These are phyloP conservation scores for Epichloe glyceriae DNA, from an alignment of 2,329 filamentous ascomycete species.

Conservation along the genomic window DNA sequence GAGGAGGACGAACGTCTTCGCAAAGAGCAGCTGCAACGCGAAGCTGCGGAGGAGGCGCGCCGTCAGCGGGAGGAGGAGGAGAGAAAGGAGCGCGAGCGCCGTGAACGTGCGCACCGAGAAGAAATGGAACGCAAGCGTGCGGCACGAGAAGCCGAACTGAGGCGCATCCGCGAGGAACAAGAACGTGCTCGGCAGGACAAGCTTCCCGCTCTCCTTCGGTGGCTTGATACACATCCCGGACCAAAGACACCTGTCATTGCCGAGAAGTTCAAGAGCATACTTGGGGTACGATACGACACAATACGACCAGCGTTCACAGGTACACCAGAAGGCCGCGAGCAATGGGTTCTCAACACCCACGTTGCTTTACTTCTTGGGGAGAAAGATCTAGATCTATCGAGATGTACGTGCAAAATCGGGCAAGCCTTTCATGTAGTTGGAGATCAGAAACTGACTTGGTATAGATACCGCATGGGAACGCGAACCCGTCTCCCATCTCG, in stretches of 20 bases:
- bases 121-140: conserved; percentile 35
- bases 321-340: conserved; percentile 44
- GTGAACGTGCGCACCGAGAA: conserved; percentile 29
- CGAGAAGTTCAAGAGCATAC: conserved; percentile 40
- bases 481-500: conserved; percentile 36
- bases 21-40: conserved; percentile 31
- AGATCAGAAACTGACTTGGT: conserved; percentile 1
- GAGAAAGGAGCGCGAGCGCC: conserved; percentile 35
- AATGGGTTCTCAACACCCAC: conserved; percentile 54
- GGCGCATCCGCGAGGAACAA: conserved; percentile 38
- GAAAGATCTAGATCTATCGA: conserved; percentile 46
- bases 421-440: neutral
- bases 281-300: conserved; percentile 52
- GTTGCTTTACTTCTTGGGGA: conserved; percentile 51
- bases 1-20: conserved; percentile 34
- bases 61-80: conserved; percentile 40
- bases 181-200: conserved; percentile 42
- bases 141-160: conserved; percentile 38
- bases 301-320: conserved; percentile 41
- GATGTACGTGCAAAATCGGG: conserved; percentile 30
- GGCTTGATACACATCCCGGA: conserved; percentile 41
- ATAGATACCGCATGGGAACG: conserved; percentile 47
- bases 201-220: conserved; percentile 46
- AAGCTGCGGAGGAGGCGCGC: conserved; percentile 36
- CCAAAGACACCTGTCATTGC: conserved; percentile 38